Evolutionary conservation across 169 alveolate genomes (phyloP).

Genomic region (Cryptosporidium felis): DNA sequence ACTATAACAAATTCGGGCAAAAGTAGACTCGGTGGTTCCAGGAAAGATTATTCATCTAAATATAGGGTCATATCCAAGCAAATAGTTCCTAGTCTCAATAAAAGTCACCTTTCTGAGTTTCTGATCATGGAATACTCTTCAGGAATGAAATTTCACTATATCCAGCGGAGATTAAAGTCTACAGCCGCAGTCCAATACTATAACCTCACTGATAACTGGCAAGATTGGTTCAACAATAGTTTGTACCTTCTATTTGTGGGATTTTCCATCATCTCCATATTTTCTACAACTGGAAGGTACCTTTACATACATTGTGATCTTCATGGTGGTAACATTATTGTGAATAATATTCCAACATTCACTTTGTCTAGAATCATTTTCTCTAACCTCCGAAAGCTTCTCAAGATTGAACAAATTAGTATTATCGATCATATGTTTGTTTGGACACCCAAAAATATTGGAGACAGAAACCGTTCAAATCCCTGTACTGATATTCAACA

Average conservation of each 20-base stretch:
- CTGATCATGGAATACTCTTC: conserved; percentile 49
- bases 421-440: conserved; percentile 54
- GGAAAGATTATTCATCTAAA: background rate
- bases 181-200: conserved; percentile 37
- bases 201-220: conserved; percentile 42
- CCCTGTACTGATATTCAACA: conserved; percentile 36
- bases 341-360: background rate
- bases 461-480: conserved; percentile 21
- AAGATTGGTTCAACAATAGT: conserved; percentile 55
- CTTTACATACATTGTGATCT: conserved; percentile 62
- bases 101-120: conserved; percentile 18
- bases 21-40: background rate
- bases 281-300: conserved; percentile 62
- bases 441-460: conserved; percentile 59
- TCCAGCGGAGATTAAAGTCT: conserved; percentile 29
- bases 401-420: conserved; percentile 31
- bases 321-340: conserved; percentile 53
- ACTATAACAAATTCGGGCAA: background rate
- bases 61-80: background rate
- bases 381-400: conserved; percentile 28
- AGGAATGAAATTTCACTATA: conserved; percentile 27
- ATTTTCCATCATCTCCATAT: conserved; percentile 23
- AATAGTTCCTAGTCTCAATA: conserved; percentile 7
- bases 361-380: conserved; percentile 25
- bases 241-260: conserved; percentile 17